A percentile compares a stretch with the other conserved stretches of the same genome.
Conservation (phyloP, 2,329 filamentous ascomycete species). For the Colletotrichum nymphaeae region DNA sequence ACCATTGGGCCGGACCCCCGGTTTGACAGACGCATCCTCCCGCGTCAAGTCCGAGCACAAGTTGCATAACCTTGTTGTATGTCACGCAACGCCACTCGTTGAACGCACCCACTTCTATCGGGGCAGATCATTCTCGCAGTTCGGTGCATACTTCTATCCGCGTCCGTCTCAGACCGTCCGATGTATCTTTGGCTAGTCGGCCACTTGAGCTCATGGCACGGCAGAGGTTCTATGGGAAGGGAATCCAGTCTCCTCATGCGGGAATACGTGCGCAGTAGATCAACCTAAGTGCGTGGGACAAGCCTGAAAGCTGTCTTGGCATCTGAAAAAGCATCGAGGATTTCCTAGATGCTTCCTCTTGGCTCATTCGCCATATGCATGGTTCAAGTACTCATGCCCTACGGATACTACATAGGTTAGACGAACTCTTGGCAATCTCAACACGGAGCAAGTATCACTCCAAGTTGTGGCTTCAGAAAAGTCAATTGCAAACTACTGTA, state of each 20-base stretch:
- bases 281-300: not conserved
- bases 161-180: slow-evolving; percentile 13
- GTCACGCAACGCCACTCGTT: not conserved
- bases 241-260: not conserved
- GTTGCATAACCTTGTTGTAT: not conserved
- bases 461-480: not conserved
- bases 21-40: not conserved
- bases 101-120: not conserved
- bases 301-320: not conserved
- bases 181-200: not conserved
- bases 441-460: not conserved
- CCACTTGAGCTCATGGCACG: not conserved
- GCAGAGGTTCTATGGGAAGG: not conserved
- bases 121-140: not conserved
- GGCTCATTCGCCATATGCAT: not conserved
- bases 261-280: not conserved
- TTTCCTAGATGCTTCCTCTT: not conserved
- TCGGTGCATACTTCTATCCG: not conserved
- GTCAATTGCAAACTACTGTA: not conserved
- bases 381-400: not conserved
- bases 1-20: slow-evolving; percentile 13
- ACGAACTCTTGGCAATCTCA: not conserved
- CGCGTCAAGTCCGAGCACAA: slow-evolving; percentile 3
- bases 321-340: not conserved
- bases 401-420: not conserved